These are phyloP conservation scores for Erysimum cheiri DNA, from an alignment of 441 rosid genomes.

Conservation along the genomic window DNA sequence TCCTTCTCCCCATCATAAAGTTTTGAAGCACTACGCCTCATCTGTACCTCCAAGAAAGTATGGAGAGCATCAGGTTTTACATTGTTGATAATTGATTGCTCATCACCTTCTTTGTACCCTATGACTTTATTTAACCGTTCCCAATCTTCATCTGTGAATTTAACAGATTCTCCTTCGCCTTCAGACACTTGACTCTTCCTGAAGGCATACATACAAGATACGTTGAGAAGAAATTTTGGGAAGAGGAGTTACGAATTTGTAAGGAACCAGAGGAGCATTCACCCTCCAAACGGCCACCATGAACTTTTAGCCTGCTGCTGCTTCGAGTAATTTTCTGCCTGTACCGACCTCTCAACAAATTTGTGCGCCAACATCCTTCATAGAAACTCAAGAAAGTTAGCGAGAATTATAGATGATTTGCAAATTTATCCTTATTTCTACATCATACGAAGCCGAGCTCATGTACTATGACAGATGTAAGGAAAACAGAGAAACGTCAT, in stretches of 20 bases:
- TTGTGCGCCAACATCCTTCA: slow-evolving; percentile 98
- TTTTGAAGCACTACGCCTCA: slow-evolving; percentile 97
- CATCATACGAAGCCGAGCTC: slow-evolving; percentile 26
- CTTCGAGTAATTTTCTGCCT: slow-evolving; percentile 61
- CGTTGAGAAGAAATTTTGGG: slow-evolving; percentile 23
- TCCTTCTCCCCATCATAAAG: slow-evolving; percentile 71
- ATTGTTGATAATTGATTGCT: slow-evolving; percentile 52
- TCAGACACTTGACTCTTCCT: slow-evolving; percentile 70
- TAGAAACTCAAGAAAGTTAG: slow-evolving; percentile 35
- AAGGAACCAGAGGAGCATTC: slow-evolving; percentile 40
- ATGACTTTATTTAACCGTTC: slow-evolving; percentile 84
- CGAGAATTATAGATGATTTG: slow-evolving; percentile 12
- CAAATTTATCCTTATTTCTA: slow-evolving; percentile 23
- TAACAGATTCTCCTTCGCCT: slow-evolving; percentile 80
- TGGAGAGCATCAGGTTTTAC: slow-evolving; percentile 78
- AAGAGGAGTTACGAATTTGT: slow-evolving; percentile 11
- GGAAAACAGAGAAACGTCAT: slow-evolving; percentile 34
- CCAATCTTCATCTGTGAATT: slow-evolving; percentile 93
- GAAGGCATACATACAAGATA: slow-evolving; percentile 45
- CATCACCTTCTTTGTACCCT: slow-evolving; percentile 90
- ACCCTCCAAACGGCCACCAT: slow-evolving; percentile 99
- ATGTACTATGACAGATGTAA: slow-evolving; percentile 1
- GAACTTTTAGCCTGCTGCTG: slow-evolving; percentile 76
- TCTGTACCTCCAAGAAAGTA: slow-evolving; percentile 81
- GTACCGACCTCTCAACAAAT: slow-evolving; percentile 79